phyloP scores from a whole-genome alignment of 2,329 filamentous ascomycete species.

The Balansia obtecta region DNA sequence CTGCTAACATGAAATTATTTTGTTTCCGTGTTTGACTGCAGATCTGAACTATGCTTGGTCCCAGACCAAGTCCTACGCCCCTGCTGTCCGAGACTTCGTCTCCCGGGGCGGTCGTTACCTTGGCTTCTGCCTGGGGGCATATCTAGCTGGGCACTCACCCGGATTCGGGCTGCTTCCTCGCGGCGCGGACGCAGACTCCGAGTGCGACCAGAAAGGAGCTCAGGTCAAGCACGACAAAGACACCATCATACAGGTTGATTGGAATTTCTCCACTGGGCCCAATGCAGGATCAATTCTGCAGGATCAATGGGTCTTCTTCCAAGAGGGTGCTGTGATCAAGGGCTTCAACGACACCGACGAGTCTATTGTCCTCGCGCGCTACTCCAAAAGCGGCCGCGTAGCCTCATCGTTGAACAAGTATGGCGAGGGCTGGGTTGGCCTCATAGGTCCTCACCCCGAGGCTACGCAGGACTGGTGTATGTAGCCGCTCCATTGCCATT shows the following conservation, averaged over 20 bases:
- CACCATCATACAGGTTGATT: conserved; percentile 15
- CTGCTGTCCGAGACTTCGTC: conserved; percentile 11
- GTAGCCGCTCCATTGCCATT: neutral
- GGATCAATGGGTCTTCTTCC: conserved; percentile 15
- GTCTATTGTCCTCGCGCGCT: conserved; percentile 11
- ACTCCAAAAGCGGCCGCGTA: conserved; percentile 13
- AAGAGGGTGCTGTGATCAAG: conserved; percentile 14
- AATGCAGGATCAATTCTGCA: conserved; percentile 8
- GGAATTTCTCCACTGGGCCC: conserved; percentile 11
- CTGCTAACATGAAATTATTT: neutral
- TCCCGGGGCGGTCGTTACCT: conserved; percentile 13
- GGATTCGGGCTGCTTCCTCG: conserved; percentile 12
- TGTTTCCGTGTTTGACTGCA: neutral
- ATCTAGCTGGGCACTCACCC: conserved; percentile 13
- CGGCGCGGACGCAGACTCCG: conserved; percentile 8
- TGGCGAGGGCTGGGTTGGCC: conserved; percentile 15
- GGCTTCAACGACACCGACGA: conserved; percentile 8
- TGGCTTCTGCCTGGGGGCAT: conserved; percentile 17
- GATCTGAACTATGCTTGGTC: conserved; percentile 12
- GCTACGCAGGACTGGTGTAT: conserved; percentile 15
- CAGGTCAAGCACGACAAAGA: conserved; percentile 11
- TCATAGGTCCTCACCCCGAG: conserved; percentile 16
- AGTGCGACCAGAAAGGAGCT: conserved; percentile 8
- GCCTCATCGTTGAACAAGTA: conserved; percentile 13
- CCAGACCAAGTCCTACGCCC: conserved; percentile 9